Conservation (phyloP, 2,329 filamentous ascomycete species). For the Curvularia sp. region DNA sequence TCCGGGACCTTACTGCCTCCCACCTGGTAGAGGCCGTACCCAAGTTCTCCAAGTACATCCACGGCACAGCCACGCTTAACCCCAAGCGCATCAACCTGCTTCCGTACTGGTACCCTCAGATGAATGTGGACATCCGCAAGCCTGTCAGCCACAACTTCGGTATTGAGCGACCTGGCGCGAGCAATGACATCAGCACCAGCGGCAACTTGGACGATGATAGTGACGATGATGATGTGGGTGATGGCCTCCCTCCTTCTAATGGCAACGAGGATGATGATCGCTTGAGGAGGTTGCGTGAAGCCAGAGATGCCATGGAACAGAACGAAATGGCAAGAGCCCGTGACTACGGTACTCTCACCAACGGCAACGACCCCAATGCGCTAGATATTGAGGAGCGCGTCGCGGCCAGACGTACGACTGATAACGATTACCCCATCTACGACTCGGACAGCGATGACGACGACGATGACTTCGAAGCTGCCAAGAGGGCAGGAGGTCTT, state of each 20-base stretch:
- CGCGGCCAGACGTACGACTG: slow-evolving; percentile 63
- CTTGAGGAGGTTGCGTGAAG: slow-evolving; percentile 57
- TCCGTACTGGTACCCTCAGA: slow-evolving; percentile 98
- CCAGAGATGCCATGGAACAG: slow-evolving; percentile 59
- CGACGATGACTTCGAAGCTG: slow-evolving; percentile 77
- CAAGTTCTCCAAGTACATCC: slow-evolving; percentile 99
- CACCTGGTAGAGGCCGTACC: slow-evolving; percentile 98
- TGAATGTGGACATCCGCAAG: slow-evolving; percentile 97
- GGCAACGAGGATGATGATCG: slow-evolving; percentile 54
- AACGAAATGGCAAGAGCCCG: slow-evolving; percentile 59
- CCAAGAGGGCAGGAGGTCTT: slow-evolving; percentile 76
- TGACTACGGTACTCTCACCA: slow-evolving; percentile 54
- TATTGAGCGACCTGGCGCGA: slow-evolving; percentile 79
- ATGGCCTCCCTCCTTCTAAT: slow-evolving; percentile 34
- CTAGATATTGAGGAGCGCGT: slow-evolving; percentile 87
- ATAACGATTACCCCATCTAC: slow-evolving; percentile 84
- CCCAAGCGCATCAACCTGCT: slow-evolving; percentile 86
- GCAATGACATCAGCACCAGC: slow-evolving; percentile 76
- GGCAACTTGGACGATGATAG: slow-evolving; percentile 80
- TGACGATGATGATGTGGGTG: slow-evolving; percentile 61
- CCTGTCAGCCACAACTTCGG: slow-evolving; percentile 87
- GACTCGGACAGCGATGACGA: slow-evolving; percentile 88
- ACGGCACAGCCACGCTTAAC: slow-evolving; percentile 88
- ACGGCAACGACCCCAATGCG: slow-evolving; percentile 50
- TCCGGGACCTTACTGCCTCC: slow-evolving; percentile 87